Percentiles rank a stretch among this genome's conserved stretches.
Evolutionary conservation across 441 rosid genomes (phyloP).

Genomic region (Gossypium schwendimanii): DNA sequence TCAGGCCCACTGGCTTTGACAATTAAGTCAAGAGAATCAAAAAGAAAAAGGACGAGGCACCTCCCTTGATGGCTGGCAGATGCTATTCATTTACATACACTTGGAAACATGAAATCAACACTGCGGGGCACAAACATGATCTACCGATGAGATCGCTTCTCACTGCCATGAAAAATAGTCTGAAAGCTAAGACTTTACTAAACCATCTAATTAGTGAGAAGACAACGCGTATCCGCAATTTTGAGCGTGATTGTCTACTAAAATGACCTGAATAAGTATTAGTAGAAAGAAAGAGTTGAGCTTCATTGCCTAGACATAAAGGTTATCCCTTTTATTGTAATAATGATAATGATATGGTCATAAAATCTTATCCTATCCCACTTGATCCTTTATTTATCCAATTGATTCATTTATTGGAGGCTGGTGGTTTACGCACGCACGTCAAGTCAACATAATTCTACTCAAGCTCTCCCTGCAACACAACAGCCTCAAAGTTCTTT

Average conservation of each 20-base stretch:
- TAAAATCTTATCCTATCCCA: neutral
- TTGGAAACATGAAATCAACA: neutral
- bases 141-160: neutral
- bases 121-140: neutral
- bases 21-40: neutral
- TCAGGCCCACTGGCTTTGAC: constrained; percentile 3
- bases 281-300: neutral
- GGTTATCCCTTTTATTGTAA: too few relatives aligned
- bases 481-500: constrained; percentile 18
- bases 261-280: neutral
- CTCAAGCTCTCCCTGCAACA: constrained; percentile 13
- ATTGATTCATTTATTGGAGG: constrained; percentile 10
- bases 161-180: neutral
- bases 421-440: constrained; percentile 1
- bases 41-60: neutral
- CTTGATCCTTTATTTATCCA: neutral
- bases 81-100: neutral
- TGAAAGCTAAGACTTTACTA: neutral
- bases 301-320: neutral
- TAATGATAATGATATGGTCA: neutral
- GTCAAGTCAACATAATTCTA: constrained; percentile 1
- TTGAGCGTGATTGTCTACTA: neutral
- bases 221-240: neutral
- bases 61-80: neutral
- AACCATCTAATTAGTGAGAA: neutral